A percentile compares a stretch with the other conserved stretches of the same genome.
Conservation (phyloP, 768 basidiomycete species). For the Hortiboletus campestris region DNA sequence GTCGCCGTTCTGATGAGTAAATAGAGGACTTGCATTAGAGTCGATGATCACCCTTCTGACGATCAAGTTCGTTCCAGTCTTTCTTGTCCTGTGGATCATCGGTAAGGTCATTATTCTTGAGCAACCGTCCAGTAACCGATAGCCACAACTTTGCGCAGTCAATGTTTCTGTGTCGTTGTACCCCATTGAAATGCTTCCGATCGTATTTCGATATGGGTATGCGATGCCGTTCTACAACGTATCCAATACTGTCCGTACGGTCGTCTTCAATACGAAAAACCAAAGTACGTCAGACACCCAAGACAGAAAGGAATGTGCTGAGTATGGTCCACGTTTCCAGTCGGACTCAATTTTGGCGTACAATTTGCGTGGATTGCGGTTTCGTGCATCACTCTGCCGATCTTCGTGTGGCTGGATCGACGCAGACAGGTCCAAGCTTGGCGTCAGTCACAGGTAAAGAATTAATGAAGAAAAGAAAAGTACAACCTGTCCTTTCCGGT, state of each 20-base stretch:
- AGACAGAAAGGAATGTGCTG: not conserved
- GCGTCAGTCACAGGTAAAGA: slow-evolving; percentile 15
- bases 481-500: not conserved
- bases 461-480: not conserved
- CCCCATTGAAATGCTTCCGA: slow-evolving; percentile 59
- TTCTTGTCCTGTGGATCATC: slow-evolving; percentile 67
- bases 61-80: slow-evolving; percentile 50
- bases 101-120: slow-evolving; percentile 27
- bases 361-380: slow-evolving; percentile 54
- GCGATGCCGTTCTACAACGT: slow-evolving; percentile 74
- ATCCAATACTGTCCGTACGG: slow-evolving; percentile 53
- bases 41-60: slow-evolving; percentile 57
- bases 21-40: slow-evolving; percentile 61
- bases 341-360: slow-evolving; percentile 62
- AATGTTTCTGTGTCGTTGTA: slow-evolving; percentile 58
- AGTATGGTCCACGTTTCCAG: slow-evolving; percentile 30
- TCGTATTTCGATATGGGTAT: slow-evolving; percentile 63
- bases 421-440: slow-evolving; percentile 24
- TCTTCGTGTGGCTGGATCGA: slow-evolving; percentile 47
- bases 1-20: not conserved
- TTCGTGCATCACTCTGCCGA: slow-evolving; percentile 51
- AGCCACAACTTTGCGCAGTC: slow-evolving; percentile 28
- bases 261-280: slow-evolving; percentile 68
- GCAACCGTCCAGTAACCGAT: not conserved
- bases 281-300: slow-evolving; percentile 40